phyloP scores from a whole-genome alignment of 192 early-diverging fungal species.

The Coemansia sp. region DNA sequence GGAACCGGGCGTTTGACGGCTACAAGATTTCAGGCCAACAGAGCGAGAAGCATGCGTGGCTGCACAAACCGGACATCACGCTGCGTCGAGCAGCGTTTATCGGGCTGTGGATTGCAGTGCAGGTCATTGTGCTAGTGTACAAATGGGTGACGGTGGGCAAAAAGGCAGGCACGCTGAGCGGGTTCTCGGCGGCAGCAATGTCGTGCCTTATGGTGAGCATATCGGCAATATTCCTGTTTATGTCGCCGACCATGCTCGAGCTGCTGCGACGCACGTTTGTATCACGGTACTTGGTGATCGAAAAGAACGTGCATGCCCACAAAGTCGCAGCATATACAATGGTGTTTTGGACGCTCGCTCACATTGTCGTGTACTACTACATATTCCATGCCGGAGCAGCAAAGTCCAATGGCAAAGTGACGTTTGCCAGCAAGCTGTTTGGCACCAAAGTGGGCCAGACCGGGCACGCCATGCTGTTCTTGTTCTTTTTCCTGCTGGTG shows the following conservation, averaged over 20 bases:
- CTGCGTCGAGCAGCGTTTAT: constrained; percentile 53
- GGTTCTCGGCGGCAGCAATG: constrained; percentile 44
- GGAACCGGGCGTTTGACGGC: constrained; percentile 52
- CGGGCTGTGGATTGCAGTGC: constrained; percentile 59
- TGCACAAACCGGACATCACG: constrained; percentile 45
- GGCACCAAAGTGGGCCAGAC: constrained; percentile 66
- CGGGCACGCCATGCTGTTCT: constrained; percentile 58
- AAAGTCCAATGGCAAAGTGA: constrained; percentile 31
- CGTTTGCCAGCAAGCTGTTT: constrained; percentile 55
- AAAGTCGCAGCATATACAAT: constrained; percentile 73
- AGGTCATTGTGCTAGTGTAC: constrained; percentile 56
- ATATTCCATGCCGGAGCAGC: constrained; percentile 54
- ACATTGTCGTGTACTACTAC: constrained; percentile 70
- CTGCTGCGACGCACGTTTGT: constrained; percentile 70
- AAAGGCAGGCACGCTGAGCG: constrained; percentile 35
- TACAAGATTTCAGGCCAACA: constrained; percentile 35
- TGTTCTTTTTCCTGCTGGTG: constrained; percentile 38
- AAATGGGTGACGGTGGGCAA: constrained; percentile 57
- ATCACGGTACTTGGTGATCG: constrained; percentile 68
- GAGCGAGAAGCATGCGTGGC: constrained; percentile 1
- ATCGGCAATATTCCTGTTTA: constrained; percentile 64
- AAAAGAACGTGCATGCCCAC: constrained; percentile 84
- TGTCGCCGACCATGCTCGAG: constrained; percentile 77
- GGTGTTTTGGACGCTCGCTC: constrained; percentile 67
- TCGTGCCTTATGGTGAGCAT: constrained; percentile 55